Percentiles rank a stretch among this genome's conserved stretches.
Conservation (phyloP, 225 moss, liverwort and hornwort genomes). For the Physcomitrium patens region DNA sequence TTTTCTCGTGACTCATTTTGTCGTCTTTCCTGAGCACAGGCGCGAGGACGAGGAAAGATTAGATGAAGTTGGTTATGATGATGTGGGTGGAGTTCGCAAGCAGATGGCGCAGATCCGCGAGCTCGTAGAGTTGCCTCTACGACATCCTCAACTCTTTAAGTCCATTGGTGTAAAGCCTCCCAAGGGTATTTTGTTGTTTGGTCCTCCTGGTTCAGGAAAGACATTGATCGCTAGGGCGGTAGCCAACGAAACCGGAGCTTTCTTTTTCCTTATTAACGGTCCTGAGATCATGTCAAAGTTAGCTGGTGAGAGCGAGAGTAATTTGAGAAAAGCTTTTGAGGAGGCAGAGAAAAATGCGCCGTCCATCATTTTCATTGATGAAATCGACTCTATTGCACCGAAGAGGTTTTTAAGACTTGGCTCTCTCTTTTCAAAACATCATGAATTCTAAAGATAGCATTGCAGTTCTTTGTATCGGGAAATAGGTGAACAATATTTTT, state of each 20-base stretch:
- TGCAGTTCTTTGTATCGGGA: not conserved
- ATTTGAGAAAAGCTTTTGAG: constrained; percentile 92
- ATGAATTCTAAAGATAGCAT: not conserved
- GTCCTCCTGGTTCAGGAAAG: constrained; percentile 93
- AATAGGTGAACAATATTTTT: not conserved
- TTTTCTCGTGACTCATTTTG: not conserved
- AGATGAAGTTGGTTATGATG: constrained; percentile 96
- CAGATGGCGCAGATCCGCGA: constrained; percentile 96
- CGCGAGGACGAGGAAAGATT: constrained; percentile 91
- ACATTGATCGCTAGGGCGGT: constrained; percentile 91
- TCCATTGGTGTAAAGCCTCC: constrained; percentile 88
- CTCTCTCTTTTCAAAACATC: no score
- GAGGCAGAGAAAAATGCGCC: constrained; percentile 98
- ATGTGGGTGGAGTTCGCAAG: constrained; percentile 93
- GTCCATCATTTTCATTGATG: constrained; percentile 93
- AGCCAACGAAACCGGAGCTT: constrained; percentile 91
- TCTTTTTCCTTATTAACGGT: constrained; percentile 95
- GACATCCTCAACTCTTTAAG: constrained; percentile 79
- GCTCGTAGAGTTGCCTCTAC: constrained; percentile 79
- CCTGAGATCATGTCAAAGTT: constrained; percentile 98
- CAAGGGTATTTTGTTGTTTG: constrained; percentile 86
- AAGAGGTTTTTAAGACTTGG: constrained; percentile 52
- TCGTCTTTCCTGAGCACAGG: constrained; percentile 24
- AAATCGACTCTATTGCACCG: constrained; percentile 93
- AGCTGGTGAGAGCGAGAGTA: constrained; percentile 96